phyloP scores from a whole-genome alignment of 2,329 filamentous ascomycete genomes.

The Triangularia setosa region DNA sequence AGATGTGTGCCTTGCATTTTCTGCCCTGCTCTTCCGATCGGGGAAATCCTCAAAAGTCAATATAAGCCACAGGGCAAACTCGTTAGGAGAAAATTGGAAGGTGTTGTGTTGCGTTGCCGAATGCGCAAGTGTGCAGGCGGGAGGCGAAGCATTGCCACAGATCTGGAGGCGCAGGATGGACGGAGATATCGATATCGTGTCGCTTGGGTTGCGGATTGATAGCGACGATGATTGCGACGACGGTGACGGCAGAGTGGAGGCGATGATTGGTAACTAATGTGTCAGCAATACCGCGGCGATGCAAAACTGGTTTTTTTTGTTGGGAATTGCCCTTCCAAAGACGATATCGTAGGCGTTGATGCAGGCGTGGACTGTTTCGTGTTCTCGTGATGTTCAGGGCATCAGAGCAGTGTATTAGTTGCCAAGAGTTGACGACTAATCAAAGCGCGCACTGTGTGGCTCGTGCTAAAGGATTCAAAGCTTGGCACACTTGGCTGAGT shows the following conservation, averaged over 20 bases:
- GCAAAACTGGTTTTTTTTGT: neutral
- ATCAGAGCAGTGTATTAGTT: neutral
- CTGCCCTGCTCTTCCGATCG: neutral
- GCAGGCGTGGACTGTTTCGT: neutral
- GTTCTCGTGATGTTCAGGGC: neutral
- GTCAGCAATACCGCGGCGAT: neutral
- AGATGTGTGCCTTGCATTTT: neutral
- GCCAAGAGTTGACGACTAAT: neutral
- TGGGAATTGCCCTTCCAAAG: neutral
- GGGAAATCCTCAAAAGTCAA: neutral
- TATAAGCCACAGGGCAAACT: constrained; percentile 8
- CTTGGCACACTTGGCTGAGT: neutral
- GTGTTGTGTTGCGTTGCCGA: neutral
- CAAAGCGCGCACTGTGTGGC: neutral
- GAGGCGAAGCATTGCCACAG: constrained; percentile 1
- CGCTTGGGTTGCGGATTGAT: neutral
- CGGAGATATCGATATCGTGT: neutral
- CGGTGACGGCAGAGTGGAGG: neutral
- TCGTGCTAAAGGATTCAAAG: neutral
- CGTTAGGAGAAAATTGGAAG: neutral
- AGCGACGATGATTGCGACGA: neutral
- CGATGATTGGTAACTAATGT: neutral
- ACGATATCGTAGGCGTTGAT: neutral
- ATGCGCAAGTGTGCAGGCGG: neutral
- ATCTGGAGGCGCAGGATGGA: neutral